phyloP scores from a whole-genome alignment of 179 eudicot species.

The Spergularia azorica region DNA sequence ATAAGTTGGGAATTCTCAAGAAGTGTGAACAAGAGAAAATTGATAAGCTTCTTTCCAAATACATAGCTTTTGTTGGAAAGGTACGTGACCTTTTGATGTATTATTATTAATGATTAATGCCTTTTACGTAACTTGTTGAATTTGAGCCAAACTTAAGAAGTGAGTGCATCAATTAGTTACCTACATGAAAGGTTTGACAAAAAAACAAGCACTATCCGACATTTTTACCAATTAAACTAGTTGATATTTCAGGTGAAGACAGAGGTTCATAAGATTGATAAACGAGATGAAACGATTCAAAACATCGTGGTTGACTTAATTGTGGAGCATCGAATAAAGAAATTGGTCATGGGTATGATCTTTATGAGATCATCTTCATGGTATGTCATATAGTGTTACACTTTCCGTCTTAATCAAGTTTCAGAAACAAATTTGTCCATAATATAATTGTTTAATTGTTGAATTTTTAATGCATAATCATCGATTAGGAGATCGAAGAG shows the following conservation, averaged over 20 bases:
- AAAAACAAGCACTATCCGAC: too few relatives aligned
- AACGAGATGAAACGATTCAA: constrained; percentile 58
- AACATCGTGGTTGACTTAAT: constrained; percentile 53
- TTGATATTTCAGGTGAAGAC: constrained; percentile 46
- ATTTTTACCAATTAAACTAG: background rate
- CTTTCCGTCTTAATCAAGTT: background rate
- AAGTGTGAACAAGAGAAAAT: constrained; percentile 55
- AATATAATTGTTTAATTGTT: background rate
- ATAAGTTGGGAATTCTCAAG: constrained; percentile 44
- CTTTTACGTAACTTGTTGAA: too few relatives aligned
- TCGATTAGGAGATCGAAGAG: constrained; percentile 50
- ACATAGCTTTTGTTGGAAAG: constrained; percentile 67
- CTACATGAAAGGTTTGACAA: too few relatives aligned
- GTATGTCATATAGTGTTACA: constrained; percentile 29
- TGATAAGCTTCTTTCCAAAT: constrained; percentile 52
- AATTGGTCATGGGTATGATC: constrained; percentile 65
- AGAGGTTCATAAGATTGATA: constrained; percentile 56
- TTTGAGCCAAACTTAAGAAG: too few relatives aligned
- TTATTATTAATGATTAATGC: background rate
- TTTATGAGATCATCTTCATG: constrained; percentile 58
- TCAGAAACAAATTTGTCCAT: background rate
- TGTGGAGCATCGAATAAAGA: constrained; percentile 43
- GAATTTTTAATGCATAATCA: constrained; percentile 12
- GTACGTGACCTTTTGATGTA: constrained; percentile 29
- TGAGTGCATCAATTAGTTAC: too few relatives aligned